Evolutionary conservation across 2,329 filamentous ascomycete genomes (phyloP).

Genomic region (Pestalotiopsis sp.): DNA sequence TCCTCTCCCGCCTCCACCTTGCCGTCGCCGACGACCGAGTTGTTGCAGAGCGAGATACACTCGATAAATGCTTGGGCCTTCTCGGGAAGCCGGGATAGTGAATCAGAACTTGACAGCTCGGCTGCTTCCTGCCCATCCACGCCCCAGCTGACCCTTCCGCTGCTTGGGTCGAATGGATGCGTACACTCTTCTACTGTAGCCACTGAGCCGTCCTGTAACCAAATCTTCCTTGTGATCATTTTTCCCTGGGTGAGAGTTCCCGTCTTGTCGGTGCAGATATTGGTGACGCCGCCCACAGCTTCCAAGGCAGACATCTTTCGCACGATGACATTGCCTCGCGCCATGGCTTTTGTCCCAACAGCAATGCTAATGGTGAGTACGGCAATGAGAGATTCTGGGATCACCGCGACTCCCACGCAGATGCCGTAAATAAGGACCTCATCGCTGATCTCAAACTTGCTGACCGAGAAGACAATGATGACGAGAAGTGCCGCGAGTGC

Average conservation of each 20-base stretch:
- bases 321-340: slow-evolving; percentile 57
- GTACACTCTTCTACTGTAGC: slow-evolving; percentile 57
- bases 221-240: slow-evolving; percentile 67
- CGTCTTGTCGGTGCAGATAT: slow-evolving; percentile 73
- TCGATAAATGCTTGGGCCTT: slow-evolving; percentile 52
- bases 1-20: slow-evolving; percentile 40
- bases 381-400: slow-evolving; percentile 61
- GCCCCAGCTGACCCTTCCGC: slow-evolving; percentile 53
- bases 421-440: slow-evolving; percentile 61
- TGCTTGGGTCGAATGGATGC: slow-evolving; percentile 64
- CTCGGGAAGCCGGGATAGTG: slow-evolving; percentile 28
- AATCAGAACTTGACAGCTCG: slow-evolving; percentile 15
- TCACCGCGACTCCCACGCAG: slow-evolving; percentile 54
- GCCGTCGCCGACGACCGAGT: slow-evolving; percentile 51
- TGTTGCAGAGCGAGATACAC: slow-evolving; percentile 66
- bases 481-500: slow-evolving; percentile 66
- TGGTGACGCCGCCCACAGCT: slow-evolving; percentile 70
- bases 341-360: slow-evolving; percentile 58
- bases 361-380: slow-evolving; percentile 67
- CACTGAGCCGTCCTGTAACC: slow-evolving; percentile 57
- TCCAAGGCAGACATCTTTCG: slow-evolving; percentile 67
- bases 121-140: slow-evolving; percentile 28
- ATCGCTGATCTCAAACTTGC: slow-evolving; percentile 53
- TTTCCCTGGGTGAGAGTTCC: slow-evolving; percentile 69
- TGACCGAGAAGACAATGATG: slow-evolving; percentile 64